phyloP scores from a whole-genome alignment of 1,284 basidiomycete species.

The Boletus smithii region DNA sequence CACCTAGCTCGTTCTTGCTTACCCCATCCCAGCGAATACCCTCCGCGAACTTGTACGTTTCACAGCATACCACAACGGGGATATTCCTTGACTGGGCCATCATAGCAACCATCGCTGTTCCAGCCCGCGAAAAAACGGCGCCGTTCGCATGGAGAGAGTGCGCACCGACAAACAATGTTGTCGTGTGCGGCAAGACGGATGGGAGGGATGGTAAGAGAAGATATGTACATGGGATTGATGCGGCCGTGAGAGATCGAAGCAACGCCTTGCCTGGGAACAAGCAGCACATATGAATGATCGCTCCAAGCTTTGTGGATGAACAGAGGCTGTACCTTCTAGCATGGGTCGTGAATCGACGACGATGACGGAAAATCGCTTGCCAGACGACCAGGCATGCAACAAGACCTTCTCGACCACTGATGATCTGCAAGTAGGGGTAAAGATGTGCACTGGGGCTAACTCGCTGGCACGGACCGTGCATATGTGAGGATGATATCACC shows the following conservation, averaged over 20 bases:
- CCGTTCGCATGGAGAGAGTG: slow-evolving; percentile 95
- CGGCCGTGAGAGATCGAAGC: slow-evolving; percentile 67
- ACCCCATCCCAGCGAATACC: slow-evolving; percentile 92
- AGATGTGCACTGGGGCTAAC: slow-evolving; percentile 1
- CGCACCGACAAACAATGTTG: slow-evolving; percentile 87
- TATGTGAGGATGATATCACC: slow-evolving; percentile 93
- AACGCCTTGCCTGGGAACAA: slow-evolving; percentile 70
- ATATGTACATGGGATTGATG: slow-evolving; percentile 87
- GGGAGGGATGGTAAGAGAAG: slow-evolving; percentile 86
- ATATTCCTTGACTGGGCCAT: slow-evolving; percentile 87
- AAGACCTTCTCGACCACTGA: slow-evolving; percentile 93
- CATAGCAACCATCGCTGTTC: slow-evolving; percentile 96
- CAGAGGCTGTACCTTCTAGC: slow-evolving; percentile 67
- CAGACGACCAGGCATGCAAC: slow-evolving; percentile 71
- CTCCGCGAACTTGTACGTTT: slow-evolving; percentile 98
- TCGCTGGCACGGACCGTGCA: slow-evolving; percentile 60
- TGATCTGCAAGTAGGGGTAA: slow-evolving; percentile 54
- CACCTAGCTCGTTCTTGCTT: slow-evolving; percentile 93
- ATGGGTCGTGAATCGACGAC: slow-evolving; percentile 94
- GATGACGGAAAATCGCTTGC: slow-evolving; percentile 83
- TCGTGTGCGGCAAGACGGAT: slow-evolving; percentile 76
- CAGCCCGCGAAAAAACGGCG: slow-evolving; percentile 89
- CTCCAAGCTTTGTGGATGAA: neutral
- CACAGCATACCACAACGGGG: slow-evolving; percentile 95
- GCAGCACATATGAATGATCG: slow-evolving; percentile 7